These are phyloP conservation scores for Adansonia rubrostipa DNA, from an alignment of 441 rosid genomes.

Conservation along the genomic window DNA sequence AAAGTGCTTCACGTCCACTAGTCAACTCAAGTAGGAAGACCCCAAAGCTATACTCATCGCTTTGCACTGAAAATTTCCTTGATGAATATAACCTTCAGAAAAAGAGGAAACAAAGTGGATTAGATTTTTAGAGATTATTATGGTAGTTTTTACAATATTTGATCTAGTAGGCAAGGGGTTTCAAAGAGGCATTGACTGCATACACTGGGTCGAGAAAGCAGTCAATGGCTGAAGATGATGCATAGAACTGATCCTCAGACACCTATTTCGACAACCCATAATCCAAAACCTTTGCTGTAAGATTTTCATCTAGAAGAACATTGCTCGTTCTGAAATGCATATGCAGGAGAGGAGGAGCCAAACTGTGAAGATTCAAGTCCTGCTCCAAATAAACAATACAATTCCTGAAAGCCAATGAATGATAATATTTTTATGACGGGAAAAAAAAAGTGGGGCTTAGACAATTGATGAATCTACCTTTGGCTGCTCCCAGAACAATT, in stretches of 20 bases:
- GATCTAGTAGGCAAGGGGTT: neutral
- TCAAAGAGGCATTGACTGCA: constrained; percentile 11
- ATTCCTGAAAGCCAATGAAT: too few relatives aligned
- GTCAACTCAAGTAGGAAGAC: constrained; percentile 49
- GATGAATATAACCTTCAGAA: constrained; percentile 37
- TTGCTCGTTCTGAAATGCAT: constrained; percentile 56
- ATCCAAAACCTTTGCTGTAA: constrained; percentile 48
- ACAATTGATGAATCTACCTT: constrained; percentile 34
- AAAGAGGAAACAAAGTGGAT: neutral
- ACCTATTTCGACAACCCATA: constrained; percentile 43
- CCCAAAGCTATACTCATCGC: constrained; percentile 27
- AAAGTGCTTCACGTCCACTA: constrained; percentile 44
- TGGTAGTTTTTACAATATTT: neutral
- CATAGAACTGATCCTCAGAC: constrained; percentile 27
- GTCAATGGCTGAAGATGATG: constrained; percentile 47
- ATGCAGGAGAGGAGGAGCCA: constrained; percentile 52
- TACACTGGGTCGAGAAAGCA: constrained; percentile 54
- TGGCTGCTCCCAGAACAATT: constrained; percentile 52
- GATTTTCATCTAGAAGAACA: constrained; percentile 51
- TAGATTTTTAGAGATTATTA: neutral
- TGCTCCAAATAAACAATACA: constrained; percentile 26
- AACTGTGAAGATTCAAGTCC: constrained; percentile 56
- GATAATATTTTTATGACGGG: too few relatives aligned
- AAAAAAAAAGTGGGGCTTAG: too few relatives aligned
- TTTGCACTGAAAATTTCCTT: neutral